Conservation (phyloP, 2,329 filamentous ascomycete species). For the Paecilomyces sp. region DNA sequence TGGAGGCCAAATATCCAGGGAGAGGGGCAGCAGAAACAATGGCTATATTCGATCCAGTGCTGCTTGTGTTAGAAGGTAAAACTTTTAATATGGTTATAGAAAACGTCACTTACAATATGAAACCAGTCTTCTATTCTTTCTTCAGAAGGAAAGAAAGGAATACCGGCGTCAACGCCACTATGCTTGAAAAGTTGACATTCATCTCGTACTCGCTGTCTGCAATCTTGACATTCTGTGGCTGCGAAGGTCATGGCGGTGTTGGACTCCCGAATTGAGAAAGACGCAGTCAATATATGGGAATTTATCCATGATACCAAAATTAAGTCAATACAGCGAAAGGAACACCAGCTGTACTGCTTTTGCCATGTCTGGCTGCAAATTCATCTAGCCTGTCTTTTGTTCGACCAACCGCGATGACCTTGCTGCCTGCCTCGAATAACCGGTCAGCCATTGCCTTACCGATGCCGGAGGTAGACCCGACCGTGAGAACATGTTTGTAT, state of each 20-base stretch:
- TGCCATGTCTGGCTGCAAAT: constrained; percentile 19
- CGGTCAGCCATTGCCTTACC: constrained; percentile 42
- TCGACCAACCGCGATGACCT: constrained; percentile 49
- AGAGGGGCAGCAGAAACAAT: constrained; percentile 42
- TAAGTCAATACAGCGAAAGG: neutral
- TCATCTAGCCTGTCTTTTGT: constrained; percentile 33
- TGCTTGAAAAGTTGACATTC: constrained; percentile 43
- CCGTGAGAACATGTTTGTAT: constrained; percentile 50
- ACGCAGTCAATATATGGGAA: constrained; percentile 50
- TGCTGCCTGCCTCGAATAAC: constrained; percentile 42
- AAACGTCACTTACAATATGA: constrained; percentile 20
- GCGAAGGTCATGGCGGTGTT: constrained; percentile 43
- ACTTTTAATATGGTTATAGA: neutral
- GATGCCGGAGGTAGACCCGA: constrained; percentile 51
- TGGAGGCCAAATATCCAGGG: constrained; percentile 48
- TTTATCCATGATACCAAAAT: constrained; percentile 9
- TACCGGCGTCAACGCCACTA: constrained; percentile 38
- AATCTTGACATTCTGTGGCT: constrained; percentile 39
- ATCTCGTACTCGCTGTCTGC: constrained; percentile 35
- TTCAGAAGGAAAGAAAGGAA: constrained; percentile 40
- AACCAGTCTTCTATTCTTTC: constrained; percentile 18
- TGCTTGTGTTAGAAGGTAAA: constrained; percentile 4
- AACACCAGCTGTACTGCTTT: neutral
- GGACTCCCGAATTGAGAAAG: constrained; percentile 54
- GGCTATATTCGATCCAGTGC: constrained; percentile 38